phyloP scores from a whole-genome alignment of 2,329 filamentous ascomycete genomes.

The Nemania diffusa region DNA sequence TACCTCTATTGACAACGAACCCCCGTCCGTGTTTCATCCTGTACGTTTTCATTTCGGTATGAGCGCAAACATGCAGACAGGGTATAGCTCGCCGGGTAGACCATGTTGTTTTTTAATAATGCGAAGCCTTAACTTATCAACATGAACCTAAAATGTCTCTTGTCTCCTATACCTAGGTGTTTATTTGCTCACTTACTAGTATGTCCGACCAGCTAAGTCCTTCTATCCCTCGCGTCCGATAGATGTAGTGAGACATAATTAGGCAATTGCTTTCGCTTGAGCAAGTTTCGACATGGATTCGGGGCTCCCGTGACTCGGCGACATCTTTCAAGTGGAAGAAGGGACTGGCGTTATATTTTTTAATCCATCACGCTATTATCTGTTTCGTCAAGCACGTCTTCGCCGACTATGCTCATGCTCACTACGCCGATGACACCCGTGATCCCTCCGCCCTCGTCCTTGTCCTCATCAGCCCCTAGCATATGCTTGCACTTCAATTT shows the following conservation, averaged over 20 bases:
- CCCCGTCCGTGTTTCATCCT: conserved; percentile 47
- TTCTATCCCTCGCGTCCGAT: neutral
- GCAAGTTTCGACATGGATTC: too few species aligned
- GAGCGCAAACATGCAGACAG: conserved; percentile 82
- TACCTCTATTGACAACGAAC: neutral
- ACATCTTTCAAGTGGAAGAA: too few species aligned
- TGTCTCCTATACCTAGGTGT: conserved; percentile 65
- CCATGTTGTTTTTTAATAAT: conserved; percentile 76
- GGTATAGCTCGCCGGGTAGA: conserved; percentile 66
- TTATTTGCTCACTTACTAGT: conserved; percentile 22
- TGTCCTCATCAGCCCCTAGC: conserved; percentile 49
- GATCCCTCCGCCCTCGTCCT: conserved; percentile 42
- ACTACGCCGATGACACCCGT: conserved; percentile 73
- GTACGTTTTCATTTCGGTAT: conserved; percentile 56
- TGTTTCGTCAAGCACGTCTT: conserved; percentile 77
- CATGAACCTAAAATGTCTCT: conserved; percentile 71
- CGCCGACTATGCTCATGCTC: conserved; percentile 65
- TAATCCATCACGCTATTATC: conserved; percentile 82
- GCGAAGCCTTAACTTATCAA: conserved; percentile 76
- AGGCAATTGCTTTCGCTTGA: too few species aligned
- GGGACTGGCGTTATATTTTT: conserved; percentile 47
- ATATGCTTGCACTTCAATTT: conserved; percentile 58
- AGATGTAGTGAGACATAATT: conserved; percentile 7
- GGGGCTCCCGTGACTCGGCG: too few species aligned
- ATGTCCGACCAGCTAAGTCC: conserved; percentile 1